Conservation (phyloP, 495 filamentous ascomycete species). For the Aspergillus baeticus region DNA sequence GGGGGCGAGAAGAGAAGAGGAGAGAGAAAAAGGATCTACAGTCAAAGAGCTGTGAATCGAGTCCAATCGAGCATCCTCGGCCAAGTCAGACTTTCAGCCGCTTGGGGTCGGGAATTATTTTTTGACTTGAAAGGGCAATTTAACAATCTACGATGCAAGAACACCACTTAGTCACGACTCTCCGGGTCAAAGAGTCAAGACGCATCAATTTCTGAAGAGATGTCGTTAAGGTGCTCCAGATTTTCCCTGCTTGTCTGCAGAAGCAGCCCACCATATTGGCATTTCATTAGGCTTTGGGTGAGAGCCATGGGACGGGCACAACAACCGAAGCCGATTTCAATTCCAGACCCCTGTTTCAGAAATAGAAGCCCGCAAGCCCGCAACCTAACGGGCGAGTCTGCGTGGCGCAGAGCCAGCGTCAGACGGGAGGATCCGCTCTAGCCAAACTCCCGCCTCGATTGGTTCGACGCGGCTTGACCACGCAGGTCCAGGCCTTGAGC, state of each 20-base stretch:
- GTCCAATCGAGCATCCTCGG: background rate
- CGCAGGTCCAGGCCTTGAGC: background rate
- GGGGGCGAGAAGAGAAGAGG: background rate
- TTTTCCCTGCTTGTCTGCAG: too few species aligned
- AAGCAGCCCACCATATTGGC: background rate
- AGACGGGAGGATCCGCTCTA: conserved; percentile 15
- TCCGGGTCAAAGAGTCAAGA: background rate
- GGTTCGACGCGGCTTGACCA: background rate
- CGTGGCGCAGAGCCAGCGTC: conserved; percentile 7
- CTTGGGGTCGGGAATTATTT: background rate
- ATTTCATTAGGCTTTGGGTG: background rate
- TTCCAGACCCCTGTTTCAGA: conserved; percentile 15
- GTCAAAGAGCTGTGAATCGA: background rate
- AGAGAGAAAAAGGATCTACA: conserved; percentile 5
- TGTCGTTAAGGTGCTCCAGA: too few species aligned
- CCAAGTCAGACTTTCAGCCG: background rate
- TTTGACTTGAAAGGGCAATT: background rate
- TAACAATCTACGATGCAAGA: background rate
- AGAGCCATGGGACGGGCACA: background rate
- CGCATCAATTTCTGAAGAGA: too few species aligned
- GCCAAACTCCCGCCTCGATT: background rate
- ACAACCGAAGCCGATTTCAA: background rate
- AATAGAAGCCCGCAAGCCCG: background rate
- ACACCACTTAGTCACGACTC: background rate
- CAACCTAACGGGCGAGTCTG: conserved; percentile 1